Conservation (phyloP, 805 yeast species). For the Candida dajiaensis region DNA sequence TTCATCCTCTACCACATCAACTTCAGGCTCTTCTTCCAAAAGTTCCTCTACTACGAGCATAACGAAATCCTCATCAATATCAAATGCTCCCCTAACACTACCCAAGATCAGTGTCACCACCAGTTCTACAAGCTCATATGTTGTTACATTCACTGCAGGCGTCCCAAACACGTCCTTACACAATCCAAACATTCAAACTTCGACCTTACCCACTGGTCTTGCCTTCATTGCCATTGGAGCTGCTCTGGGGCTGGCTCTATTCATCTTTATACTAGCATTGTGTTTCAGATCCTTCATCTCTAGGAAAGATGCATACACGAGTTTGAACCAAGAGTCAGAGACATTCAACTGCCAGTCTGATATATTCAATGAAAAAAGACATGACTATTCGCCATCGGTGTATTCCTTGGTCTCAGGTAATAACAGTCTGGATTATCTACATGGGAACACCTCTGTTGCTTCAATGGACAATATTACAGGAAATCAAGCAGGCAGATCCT, state of each 20-base stretch:
- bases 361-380: constrained; percentile 17
- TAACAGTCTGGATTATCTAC: constrained; percentile 13
- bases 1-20: constrained; percentile 1
- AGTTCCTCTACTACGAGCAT: not conserved
- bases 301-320: constrained; percentile 21
- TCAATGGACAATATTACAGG: constrained; percentile 14
- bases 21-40: not conserved
- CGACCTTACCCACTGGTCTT: constrained; percentile 56
- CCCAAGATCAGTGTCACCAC: constrained; percentile 17
- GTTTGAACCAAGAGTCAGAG: not conserved
- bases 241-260: constrained; percentile 44
- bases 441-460: constrained; percentile 15
- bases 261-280: constrained; percentile 20
- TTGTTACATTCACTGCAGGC: constrained; percentile 19
- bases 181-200: constrained; percentile 52
- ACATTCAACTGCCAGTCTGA: constrained; percentile 20
- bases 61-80: not conserved
- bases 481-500: constrained; percentile 18
- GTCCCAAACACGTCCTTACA: constrained; percentile 16
- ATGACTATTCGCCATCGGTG: constrained; percentile 21
- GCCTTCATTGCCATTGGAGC: constrained; percentile 76
- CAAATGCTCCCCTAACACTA: constrained; percentile 4
- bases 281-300: constrained; percentile 21
- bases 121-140: constrained; percentile 6
- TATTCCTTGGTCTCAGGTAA: constrained; percentile 28